phyloP scores from a whole-genome alignment of 345 rosid genomes.

The Orychophragmus violaceus region DNA sequence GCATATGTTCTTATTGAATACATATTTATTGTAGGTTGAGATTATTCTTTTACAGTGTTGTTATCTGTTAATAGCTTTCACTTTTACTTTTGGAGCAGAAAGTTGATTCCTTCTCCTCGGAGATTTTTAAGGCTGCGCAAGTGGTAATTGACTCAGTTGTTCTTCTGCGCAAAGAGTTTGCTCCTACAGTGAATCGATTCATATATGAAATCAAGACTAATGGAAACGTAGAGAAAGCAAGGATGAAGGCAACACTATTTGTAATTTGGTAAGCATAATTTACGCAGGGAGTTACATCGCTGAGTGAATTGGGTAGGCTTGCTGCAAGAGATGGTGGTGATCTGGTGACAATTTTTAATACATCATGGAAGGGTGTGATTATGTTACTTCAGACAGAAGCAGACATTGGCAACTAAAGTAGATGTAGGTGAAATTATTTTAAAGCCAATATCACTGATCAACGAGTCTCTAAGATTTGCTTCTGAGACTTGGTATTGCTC shows the following conservation, averaged over 20 bases:
- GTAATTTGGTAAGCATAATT: constrained; percentile 44
- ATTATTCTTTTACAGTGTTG: constrained; percentile 6
- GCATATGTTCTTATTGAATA: background rate
- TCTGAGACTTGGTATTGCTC: constrained; percentile 66
- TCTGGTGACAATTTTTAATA: constrained; percentile 79
- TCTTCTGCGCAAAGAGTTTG: constrained; percentile 55
- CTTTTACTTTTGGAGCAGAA: constrained; percentile 40
- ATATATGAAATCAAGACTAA: constrained; percentile 20
- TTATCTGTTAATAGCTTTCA: background rate
- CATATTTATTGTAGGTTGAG: background rate
- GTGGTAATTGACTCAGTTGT: constrained; percentile 48
- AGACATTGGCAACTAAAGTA: constrained; percentile 34
- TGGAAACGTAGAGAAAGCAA: constrained; percentile 14
- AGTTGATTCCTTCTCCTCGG: constrained; percentile 48
- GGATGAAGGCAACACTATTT: constrained; percentile 18
- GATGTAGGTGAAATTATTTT: constrained; percentile 60
- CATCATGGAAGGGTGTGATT: constrained; percentile 92
- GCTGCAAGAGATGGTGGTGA: constrained; percentile 81
- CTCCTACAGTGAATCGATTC: constrained; percentile 35
- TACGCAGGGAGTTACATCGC: constrained; percentile 43
- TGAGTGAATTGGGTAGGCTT: constrained; percentile 63
- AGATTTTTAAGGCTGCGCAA: constrained; percentile 56
- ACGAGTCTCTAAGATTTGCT: constrained; percentile 54
- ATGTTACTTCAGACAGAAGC: constrained; percentile 71
- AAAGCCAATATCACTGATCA: constrained; percentile 56